Evolutionary conservation across 331 rosid genomes (phyloP).

Genomic region (Saraca asoca): DNA sequence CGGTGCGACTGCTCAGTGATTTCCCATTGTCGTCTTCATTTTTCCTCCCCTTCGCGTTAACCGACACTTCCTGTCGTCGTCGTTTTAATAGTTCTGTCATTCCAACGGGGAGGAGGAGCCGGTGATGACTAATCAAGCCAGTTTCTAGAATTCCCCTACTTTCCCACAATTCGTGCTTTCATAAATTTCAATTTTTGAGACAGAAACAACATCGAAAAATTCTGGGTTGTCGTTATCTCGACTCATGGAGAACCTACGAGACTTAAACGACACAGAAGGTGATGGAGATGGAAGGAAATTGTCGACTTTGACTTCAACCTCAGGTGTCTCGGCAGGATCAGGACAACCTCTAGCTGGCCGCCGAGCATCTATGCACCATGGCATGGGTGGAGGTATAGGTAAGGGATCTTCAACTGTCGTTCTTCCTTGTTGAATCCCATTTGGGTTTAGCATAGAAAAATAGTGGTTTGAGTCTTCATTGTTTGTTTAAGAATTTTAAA

Average conservation of each 20-base stretch:
- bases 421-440: constrained; percentile 6
- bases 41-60: no score
- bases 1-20: no score
- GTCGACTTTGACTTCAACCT: constrained; percentile 40
- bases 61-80: not conserved
- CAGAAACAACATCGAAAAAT: not conserved
- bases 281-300: constrained; percentile 52
- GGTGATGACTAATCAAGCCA: not conserved
- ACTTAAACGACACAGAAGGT: constrained; percentile 40
- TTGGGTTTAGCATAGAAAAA: constrained; percentile 13
- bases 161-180: not conserved
- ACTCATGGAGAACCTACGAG: constrained; percentile 45
- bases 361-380: constrained; percentile 34
- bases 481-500: not conserved
- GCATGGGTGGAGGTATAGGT: constrained; percentile 47
- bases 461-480: not conserved
- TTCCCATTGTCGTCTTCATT: no score
- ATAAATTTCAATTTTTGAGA: not conserved
- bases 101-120: not conserved
- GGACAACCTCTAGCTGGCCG: constrained; percentile 35
- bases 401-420: constrained; percentile 2
- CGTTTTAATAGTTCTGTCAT: not conserved
- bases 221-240: constrained; percentile 11
- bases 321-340: constrained; percentile 26
- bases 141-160: not conserved